Evolutionary conservation across 352 stramenopile species (phyloP).

Genomic region (Achlya hypogyna): DNA sequence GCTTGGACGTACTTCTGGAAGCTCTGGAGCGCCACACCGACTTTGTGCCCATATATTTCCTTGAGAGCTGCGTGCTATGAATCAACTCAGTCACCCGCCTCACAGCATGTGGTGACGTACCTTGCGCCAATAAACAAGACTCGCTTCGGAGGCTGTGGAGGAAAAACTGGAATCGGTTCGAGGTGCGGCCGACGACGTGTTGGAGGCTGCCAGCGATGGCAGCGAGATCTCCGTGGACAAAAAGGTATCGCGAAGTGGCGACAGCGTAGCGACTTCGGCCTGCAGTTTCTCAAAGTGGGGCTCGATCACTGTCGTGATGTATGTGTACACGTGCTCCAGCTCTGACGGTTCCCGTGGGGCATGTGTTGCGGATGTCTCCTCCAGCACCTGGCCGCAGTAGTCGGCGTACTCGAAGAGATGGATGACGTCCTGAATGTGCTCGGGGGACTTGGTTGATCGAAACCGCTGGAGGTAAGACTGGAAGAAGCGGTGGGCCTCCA

Average conservation of each 20-base stretch:
- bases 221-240: constrained; percentile 9
- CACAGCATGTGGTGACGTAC: background rate
- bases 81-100: background rate
- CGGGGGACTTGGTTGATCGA: background rate
- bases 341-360: background rate
- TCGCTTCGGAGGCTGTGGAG: background rate
- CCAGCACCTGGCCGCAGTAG: constrained; percentile 12
- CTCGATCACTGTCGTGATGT: constrained; percentile 14
- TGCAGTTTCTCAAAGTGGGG: constrained; percentile 9
- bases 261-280: background rate
- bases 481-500: constrained; percentile 9
- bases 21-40: background rate
- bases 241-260: constrained; percentile 5
- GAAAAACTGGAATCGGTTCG: constrained; percentile 4
- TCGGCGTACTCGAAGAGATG: constrained; percentile 15
- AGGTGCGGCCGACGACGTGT: background rate
- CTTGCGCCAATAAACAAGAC: constrained; percentile 17
- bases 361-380: background rate
- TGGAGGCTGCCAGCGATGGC: background rate
- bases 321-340: constrained; percentile 9
- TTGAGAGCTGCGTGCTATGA: constrained; percentile 13
- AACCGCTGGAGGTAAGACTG: constrained; percentile 1
- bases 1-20: constrained; percentile 17
- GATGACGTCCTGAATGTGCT: constrained; percentile 16
- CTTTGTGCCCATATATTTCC: constrained; percentile 16